Conservation (phyloP, 2,329 filamentous ascomycete species). For the Mariannaea elegans region DNA sequence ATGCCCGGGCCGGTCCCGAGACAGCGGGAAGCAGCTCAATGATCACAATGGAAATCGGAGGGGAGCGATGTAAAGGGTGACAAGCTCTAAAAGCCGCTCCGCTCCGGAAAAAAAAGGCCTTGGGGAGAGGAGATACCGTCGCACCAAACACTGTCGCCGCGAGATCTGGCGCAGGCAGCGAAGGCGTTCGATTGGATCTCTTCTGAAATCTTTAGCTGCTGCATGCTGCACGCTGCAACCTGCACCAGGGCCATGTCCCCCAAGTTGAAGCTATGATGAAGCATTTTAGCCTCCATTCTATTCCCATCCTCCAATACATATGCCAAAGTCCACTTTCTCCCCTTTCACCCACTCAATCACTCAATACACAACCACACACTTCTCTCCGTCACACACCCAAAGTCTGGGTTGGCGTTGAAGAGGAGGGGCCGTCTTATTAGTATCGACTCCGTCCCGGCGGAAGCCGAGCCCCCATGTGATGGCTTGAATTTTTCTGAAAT, state of each 20-base stretch:
- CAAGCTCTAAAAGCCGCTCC: conserved; percentile 3
- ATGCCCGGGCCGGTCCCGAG: conserved; percentile 39
- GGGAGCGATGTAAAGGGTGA: conserved; percentile 8
- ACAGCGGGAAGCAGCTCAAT: conserved; percentile 20
- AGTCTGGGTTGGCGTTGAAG: conserved; percentile 10
- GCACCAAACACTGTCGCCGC: conserved; percentile 2
- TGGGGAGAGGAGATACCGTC: conserved; percentile 1
- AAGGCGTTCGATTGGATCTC: conserved; percentile 35
- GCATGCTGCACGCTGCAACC: conserved; percentile 19
- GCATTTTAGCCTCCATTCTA: conserved; percentile 4
- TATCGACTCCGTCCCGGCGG: conserved; percentile 1
- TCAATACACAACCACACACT: background rate
- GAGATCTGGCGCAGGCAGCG: conserved; percentile 24
- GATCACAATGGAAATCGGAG: background rate
- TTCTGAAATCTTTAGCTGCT: conserved; percentile 9
- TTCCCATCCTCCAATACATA: background rate
- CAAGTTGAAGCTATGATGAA: background rate
- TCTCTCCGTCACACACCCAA: background rate
- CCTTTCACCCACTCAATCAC: background rate
- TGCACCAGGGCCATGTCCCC: conserved; percentile 7
- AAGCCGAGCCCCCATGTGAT: conserved; percentile 15
- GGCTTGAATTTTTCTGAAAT: conserved; percentile 3
- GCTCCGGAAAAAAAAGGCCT: background rate
- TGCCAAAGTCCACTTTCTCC: conserved; percentile 14
- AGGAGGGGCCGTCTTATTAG: conserved; percentile 2